Conservation (phyloP, 352 stramenopile species). For the Phytopythium oedochilum region DNA sequence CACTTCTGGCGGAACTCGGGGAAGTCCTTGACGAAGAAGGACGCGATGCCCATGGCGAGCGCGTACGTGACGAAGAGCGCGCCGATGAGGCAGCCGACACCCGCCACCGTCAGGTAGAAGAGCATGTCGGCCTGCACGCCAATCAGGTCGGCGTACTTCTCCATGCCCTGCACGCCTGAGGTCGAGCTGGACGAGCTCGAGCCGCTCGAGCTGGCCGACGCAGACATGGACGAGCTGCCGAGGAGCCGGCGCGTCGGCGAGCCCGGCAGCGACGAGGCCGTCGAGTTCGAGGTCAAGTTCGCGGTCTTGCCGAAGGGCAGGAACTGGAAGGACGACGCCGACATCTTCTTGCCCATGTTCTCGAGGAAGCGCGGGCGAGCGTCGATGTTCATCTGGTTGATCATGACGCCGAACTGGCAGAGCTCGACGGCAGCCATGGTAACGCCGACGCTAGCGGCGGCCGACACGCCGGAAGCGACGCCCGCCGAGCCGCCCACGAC, state of each 20-base stretch:
- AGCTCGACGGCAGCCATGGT: constrained; percentile 69
- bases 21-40: constrained; percentile 53
- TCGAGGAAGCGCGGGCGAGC: constrained; percentile 65
- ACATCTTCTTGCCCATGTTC: constrained; percentile 74
- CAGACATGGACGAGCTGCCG: constrained; percentile 12
- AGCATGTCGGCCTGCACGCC: constrained; percentile 73
- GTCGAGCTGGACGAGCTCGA: constrained; percentile 18
- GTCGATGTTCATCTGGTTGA: constrained; percentile 83
- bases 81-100: constrained; percentile 43
- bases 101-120: constrained; percentile 76
- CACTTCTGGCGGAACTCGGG: constrained; percentile 55
- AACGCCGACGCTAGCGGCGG: constrained; percentile 57
- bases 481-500: constrained; percentile 50
- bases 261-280: constrained; percentile 4
- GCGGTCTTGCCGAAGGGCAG: constrained; percentile 53
- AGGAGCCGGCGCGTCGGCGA: constrained; percentile 23
- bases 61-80: constrained; percentile 43
- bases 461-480: constrained; percentile 51
- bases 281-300: constrained; percentile 13
- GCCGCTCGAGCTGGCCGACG: constrained; percentile 11
- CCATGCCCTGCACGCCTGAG: constrained; percentile 60
- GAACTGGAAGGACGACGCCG: constrained; percentile 56
- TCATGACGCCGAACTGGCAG: constrained; percentile 81
- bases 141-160: constrained; percentile 71
- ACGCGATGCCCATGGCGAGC: constrained; percentile 37